Percentiles rank a stretch among this genome's conserved stretches.
These are phyloP conservation scores for Cenchrus fungigraminus DNA, from an alignment of 176 grass and related monocot species.

Conservation along the genomic window DNA sequence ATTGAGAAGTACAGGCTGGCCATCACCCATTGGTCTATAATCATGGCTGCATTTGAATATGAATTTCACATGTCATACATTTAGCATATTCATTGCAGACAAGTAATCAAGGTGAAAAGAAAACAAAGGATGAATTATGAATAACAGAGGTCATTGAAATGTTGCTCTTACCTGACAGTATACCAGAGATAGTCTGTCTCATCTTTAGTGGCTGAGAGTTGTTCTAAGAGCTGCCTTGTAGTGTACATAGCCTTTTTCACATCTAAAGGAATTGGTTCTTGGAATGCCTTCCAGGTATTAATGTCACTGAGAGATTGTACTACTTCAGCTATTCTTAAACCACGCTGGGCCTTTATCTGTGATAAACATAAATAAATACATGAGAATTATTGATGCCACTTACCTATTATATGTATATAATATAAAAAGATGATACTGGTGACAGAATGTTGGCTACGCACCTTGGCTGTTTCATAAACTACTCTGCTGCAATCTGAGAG, in stretches of 20 bases:
- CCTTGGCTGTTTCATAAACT: conserved; percentile 80
- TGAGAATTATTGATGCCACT: not conserved
- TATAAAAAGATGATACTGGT: not conserved
- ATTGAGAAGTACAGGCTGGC: conserved; percentile 53
- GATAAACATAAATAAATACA: conserved; percentile 1
- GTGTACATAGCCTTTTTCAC: conserved; percentile 35
- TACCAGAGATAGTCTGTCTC: conserved; percentile 97
- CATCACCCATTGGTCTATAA: conserved; percentile 41
- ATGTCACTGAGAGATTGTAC: conserved; percentile 56
- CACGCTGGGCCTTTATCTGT: conserved; percentile 66
- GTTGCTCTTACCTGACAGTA: conserved; percentile 55
- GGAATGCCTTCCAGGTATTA: conserved; percentile 59
- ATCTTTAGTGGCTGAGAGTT: conserved; percentile 82
- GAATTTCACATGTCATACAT: conserved; percentile 36
- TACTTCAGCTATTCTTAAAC: conserved; percentile 54
- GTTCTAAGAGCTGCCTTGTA: conserved; percentile 64
- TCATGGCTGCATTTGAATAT: conserved; percentile 67
- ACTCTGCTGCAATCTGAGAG: conserved; percentile 62
- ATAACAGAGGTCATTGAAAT: not conserved
- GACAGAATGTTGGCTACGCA: conserved; percentile 26
- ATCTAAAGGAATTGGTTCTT: conserved; percentile 54
- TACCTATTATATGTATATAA: not conserved
- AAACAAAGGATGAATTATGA: not conserved
- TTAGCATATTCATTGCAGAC: not conserved
- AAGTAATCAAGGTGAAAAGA: not conserved